Evolutionary conservation across 1,284 basidiomycete genomes (phyloP).

Genomic region (Caloboletus inedulis): DNA sequence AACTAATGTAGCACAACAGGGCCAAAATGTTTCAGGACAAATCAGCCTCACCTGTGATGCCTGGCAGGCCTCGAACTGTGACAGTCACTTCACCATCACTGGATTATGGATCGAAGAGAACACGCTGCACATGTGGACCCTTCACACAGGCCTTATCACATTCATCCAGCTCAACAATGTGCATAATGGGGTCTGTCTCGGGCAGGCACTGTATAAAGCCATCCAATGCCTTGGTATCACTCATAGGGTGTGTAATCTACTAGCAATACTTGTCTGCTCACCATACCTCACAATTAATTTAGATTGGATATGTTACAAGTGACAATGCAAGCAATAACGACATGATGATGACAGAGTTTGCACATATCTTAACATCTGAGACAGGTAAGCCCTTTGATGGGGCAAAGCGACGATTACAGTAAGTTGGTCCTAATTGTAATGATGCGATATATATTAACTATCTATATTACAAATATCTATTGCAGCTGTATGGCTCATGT

Average conservation of each 20-base stretch:
- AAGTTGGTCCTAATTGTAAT: background rate
- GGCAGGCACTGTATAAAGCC: background rate
- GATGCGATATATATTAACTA: too few species aligned
- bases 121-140: background rate
- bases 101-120: background rate
- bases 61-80: background rate
- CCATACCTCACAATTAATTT: too few species aligned
- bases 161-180: background rate
- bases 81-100: background rate
- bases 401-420: background rate
- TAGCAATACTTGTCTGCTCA: too few species aligned
- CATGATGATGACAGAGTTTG: background rate
- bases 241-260: background rate
- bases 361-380: background rate
- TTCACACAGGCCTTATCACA: background rate
- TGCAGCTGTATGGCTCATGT: background rate
- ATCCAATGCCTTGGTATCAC: background rate
- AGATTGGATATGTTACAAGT: background rate
- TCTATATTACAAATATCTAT: too few species aligned
- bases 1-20: background rate
- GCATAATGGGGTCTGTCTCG: background rate
- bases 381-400: background rate
- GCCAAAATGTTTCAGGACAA: background rate
- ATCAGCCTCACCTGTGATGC: background rate
- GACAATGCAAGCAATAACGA: background rate